Conservation (phyloP, 1,139 yeast species). For the Kurtzmaniella quercitrusa region DNA sequence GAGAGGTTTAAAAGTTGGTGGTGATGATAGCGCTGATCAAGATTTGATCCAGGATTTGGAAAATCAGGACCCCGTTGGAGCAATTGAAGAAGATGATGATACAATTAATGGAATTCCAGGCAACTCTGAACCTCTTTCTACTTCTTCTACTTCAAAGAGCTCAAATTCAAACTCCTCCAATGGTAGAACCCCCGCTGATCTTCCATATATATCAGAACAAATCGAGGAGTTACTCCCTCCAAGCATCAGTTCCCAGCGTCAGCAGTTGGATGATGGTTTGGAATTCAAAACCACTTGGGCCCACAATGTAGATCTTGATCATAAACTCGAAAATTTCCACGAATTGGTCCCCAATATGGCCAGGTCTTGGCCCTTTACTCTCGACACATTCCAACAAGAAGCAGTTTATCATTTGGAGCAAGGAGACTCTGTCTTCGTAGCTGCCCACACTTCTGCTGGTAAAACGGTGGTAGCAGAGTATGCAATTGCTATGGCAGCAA, state of each 20-base stretch:
- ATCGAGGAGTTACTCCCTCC: slow-evolving; percentile 78
- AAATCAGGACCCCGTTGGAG: slow-evolving; percentile 7
- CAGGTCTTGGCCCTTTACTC: slow-evolving; percentile 84
- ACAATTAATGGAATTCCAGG: neutral
- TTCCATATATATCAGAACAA: slow-evolving; percentile 37
- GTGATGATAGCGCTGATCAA: slow-evolving; percentile 4
- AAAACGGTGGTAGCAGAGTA: slow-evolving; percentile 92
- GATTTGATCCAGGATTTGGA: slow-evolving; percentile 8
- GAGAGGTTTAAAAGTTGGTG: slow-evolving; percentile 53
- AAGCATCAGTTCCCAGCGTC: slow-evolving; percentile 34
- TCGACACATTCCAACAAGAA: slow-evolving; percentile 94
- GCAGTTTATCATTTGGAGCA: slow-evolving; percentile 95
- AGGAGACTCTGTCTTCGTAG: slow-evolving; percentile 96
- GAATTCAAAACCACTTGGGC: slow-evolving; percentile 75
- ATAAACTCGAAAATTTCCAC: slow-evolving; percentile 73
- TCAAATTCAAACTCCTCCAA: neutral
- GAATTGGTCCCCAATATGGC: slow-evolving; percentile 94
- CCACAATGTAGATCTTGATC: slow-evolving; percentile 85
- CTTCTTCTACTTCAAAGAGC: slow-evolving; percentile 1
- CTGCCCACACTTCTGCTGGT: slow-evolving; percentile 96
- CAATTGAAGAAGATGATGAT: slow-evolving; percentile 11
- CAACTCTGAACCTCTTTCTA: no score
- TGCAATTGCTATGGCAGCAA: slow-evolving; percentile 87
- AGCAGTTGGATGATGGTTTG: slow-evolving; percentile 22
- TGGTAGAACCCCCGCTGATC: slow-evolving; percentile 1